Percentiles rank a stretch among this genome's conserved stretches.
Conservation (phyloP, 495 filamentous ascomycete genomes). For the Pyronema domesticum region DNA sequence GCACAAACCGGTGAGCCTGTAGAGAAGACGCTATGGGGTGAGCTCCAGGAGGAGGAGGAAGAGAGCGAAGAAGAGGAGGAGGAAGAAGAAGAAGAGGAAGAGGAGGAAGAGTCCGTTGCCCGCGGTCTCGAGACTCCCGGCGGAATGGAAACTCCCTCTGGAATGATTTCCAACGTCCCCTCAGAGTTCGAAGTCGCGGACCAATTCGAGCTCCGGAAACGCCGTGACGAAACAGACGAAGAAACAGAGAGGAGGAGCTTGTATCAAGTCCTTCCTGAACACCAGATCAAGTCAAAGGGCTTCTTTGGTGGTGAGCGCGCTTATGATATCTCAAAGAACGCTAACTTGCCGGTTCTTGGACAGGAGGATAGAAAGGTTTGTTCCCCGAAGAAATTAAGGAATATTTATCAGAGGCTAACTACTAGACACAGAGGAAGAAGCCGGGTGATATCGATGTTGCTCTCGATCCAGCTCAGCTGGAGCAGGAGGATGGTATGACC, state of each 20-base stretch:
- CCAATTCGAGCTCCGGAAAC: slow-evolving; percentile 83
- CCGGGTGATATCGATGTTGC: slow-evolving; percentile 87
- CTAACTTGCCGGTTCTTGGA: slow-evolving; percentile 51
- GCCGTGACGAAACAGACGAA: slow-evolving; percentile 75
- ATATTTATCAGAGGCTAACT: background rate
- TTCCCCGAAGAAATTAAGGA: background rate
- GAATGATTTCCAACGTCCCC: slow-evolving; percentile 60
- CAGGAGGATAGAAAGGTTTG: slow-evolving; percentile 48
- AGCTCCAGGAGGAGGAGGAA: slow-evolving; percentile 70
- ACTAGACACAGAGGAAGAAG: slow-evolving; percentile 59
- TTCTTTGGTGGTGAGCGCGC: slow-evolving; percentile 91
- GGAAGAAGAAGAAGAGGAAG: slow-evolving; percentile 46
- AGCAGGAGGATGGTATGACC: slow-evolving; percentile 48
- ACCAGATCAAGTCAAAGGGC: slow-evolving; percentile 60
- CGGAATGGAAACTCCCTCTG: slow-evolving; percentile 65
- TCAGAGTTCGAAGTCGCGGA: slow-evolving; percentile 55
- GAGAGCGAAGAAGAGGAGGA: slow-evolving; percentile 66
- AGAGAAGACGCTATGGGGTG: slow-evolving; percentile 81
- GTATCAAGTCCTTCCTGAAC: slow-evolving; percentile 82
- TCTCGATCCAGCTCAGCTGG: slow-evolving; percentile 63
- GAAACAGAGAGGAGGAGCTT: slow-evolving; percentile 50
- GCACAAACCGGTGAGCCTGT: slow-evolving; percentile 55
- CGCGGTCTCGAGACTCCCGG: slow-evolving; percentile 54
- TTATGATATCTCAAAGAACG: slow-evolving; percentile 55
- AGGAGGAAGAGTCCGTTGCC: slow-evolving; percentile 51